Conservation (phyloP, 192 early-diverging fungal species). For the Backusella australiensis region DNA sequence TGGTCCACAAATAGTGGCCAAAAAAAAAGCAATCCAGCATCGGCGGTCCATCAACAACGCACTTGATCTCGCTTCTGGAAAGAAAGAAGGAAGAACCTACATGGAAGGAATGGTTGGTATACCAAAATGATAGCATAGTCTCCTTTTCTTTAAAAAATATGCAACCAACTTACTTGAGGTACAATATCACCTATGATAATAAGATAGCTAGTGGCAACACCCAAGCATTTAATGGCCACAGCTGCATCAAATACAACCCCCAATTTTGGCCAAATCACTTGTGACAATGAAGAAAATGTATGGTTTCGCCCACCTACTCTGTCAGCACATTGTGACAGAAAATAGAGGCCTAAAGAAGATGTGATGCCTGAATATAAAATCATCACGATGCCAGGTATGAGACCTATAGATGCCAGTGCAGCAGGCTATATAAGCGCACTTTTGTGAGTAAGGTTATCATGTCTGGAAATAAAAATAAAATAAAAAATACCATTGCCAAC, state of each 20-base stretch:
- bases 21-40: slow-evolving; percentile 85
- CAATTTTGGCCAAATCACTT: slow-evolving; percentile 88
- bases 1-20: slow-evolving; percentile 67
- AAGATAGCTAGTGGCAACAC: slow-evolving; percentile 91
- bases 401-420: slow-evolving; percentile 81
- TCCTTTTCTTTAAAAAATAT: neutral
- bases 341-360: slow-evolving; percentile 81
- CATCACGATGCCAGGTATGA: slow-evolving; percentile 77
- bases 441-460: neutral
- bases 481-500: slow-evolving; percentile 84
- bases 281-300: slow-evolving; percentile 90
- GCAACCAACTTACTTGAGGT: slow-evolving; percentile 53
- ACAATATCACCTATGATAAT: slow-evolving; percentile 95
- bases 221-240: slow-evolving; percentile 98
- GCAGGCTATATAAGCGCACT: slow-evolving; percentile 53
- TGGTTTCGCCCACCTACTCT: slow-evolving; percentile 71
- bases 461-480: neutral
- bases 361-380: slow-evolving; percentile 73
- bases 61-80: neutral
- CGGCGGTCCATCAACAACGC: slow-evolving; percentile 53
- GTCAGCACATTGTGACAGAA: slow-evolving; percentile 76
- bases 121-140: neutral
- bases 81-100: slow-evolving; percentile 17
- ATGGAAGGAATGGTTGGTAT: neutral
- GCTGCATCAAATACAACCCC: slow-evolving; percentile 90